Conservation (phyloP, 1,139 yeast genomes). For the Arxiozyma bovina region DNA sequence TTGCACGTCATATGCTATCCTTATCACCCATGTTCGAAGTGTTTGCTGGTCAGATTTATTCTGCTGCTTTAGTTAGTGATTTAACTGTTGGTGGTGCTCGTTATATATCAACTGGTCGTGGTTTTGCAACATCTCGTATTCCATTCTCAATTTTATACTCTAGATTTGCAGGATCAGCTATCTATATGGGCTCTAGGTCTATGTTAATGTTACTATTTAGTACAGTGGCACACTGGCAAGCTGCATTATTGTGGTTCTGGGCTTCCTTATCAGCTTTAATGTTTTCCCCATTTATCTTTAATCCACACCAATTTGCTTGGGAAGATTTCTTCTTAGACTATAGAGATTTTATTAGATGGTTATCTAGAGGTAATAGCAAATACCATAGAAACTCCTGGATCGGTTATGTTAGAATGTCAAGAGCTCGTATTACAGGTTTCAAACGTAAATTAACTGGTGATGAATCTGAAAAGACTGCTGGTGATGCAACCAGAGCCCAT, state of each 20-base stretch:
- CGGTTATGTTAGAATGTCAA: constrained; percentile 88
- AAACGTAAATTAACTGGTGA: constrained; percentile 85
- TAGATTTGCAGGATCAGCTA: constrained; percentile 94
- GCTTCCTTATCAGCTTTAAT: constrained; percentile 83
- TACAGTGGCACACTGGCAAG: constrained; percentile 92
- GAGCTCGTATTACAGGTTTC: constrained; percentile 98
- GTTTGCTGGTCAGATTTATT: constrained; percentile 95
- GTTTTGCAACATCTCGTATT: constrained; percentile 96
- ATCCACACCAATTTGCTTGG: constrained; percentile 99
- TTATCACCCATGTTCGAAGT: constrained; percentile 96
- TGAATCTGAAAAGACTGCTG: constrained; percentile 85
- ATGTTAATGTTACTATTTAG: constrained; percentile 84
- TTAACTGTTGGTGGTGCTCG: constrained; percentile 99
- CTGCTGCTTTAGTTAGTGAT: constrained; percentile 83
- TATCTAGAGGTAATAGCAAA: constrained; percentile 96
- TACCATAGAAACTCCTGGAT: constrained; percentile 99
- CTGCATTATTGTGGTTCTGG: constrained; percentile 98
- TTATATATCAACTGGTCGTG: constrained; percentile 98
- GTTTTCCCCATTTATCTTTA: constrained; percentile 89
- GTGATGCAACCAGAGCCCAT: constrained; percentile 92
- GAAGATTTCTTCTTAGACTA: constrained; percentile 97
- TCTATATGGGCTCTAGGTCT: constrained; percentile 91
- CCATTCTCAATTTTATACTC: constrained; percentile 93
- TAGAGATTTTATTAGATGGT: constrained; percentile 97
- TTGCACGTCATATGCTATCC: constrained; percentile 79